A percentile compares a stretch with the other conserved stretches of the same genome.
phyloP scores from a whole-genome alignment of 1,284 basidiomycete species.

The Phlebopus sp. region DNA sequence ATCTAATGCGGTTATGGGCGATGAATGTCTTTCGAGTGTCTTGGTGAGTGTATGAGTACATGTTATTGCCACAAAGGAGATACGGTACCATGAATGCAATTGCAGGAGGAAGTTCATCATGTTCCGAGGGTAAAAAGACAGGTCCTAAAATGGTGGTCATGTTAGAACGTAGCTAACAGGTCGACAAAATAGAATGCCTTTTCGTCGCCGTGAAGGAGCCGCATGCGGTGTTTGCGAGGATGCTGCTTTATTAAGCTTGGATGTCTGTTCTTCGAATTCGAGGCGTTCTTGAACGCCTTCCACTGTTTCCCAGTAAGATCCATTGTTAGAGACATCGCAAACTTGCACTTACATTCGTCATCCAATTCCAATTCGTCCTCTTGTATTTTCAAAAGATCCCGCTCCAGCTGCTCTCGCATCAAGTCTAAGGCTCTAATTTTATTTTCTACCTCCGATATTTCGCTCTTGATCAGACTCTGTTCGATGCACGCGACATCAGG shows the following conservation, averaged over 20 bases:
- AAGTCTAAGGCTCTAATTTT: constrained; percentile 87
- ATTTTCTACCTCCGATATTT: constrained; percentile 82
- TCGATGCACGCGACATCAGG: constrained; percentile 13
- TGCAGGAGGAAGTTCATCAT: constrained; percentile 91
- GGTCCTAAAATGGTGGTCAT: constrained; percentile 56
- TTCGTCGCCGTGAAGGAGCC: constrained; percentile 68
- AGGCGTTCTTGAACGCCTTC: constrained; percentile 85
- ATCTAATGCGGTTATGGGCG: constrained; percentile 87
- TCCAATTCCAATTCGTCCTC: constrained; percentile 96
- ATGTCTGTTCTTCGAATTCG: constrained; percentile 57
- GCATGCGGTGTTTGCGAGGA: constrained; percentile 44
- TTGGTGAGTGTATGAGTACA: constrained; percentile 30
- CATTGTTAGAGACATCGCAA: constrained; percentile 3
- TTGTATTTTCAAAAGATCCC: constrained; percentile 82
- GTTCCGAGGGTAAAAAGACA: constrained; percentile 95
- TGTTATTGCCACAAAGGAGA: constrained; percentile 5
- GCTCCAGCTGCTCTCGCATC: constrained; percentile 79
- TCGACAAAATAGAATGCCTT: constrained; percentile 47
- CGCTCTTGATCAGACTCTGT: constrained; percentile 78
- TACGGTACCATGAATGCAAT: constrained; percentile 90
- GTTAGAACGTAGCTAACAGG: constrained; percentile 8
- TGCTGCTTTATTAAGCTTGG: constrained; percentile 34
- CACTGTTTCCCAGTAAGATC: constrained; percentile 45
- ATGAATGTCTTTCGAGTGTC: constrained; percentile 80
- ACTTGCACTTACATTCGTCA: constrained; percentile 74